Base-by-base conservation (phyloP, 371 early-diverging fungal species). In the Circinella umbellata region DNA sequence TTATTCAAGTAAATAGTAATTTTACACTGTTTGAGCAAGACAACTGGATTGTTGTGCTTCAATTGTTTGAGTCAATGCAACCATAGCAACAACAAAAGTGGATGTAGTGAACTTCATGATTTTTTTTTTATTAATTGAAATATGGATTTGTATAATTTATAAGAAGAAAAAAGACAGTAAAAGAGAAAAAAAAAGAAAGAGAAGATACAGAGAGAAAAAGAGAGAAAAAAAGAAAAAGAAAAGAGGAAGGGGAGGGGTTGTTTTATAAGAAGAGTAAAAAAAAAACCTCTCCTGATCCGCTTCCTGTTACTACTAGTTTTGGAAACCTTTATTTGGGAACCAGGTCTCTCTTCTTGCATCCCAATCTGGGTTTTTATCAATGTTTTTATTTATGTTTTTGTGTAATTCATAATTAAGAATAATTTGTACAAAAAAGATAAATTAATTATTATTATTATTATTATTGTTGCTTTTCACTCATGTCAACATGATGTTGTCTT, bases 21-120 rank as follows among this genome's bases (percentile, higher is more conserved):
- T 77, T 54, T 75, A 79, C 80, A 79, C 73, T 35, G 73, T 60
- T 37, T 76, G 77, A 39, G 68, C 80, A 20, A 72, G 60, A 68
- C 79, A 78, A 49, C 69, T 61, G 51, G 70, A 38, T 48, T 73
- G 73, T 48, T 73, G 73, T 38, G 67, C 69, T n/a, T 17, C 4
- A 10, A 49, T 47, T 3, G 37, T 7, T 47, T 73, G 73, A 48
- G 27, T 66, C 20, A 67, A 39, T 34, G 66, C 18, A 14, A 42
- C 55, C 66, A 69, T 48, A 60, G 34, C 59, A 62, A 63, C 34
- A 37, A 42, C 59, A 51, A 51, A 18, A 54, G 61, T 37, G 47
- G 71, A 39, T n/a, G 57, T 15, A 17, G 49, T 64, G 47, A 66
- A 61, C 46, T 70, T 64, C 70, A 70, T 70, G 60, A 18, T 59